These are phyloP conservation scores for Cystobasidiaceae sp. DNA, from an alignment of 1,284 basidiomycete species.

Conservation along the genomic window DNA sequence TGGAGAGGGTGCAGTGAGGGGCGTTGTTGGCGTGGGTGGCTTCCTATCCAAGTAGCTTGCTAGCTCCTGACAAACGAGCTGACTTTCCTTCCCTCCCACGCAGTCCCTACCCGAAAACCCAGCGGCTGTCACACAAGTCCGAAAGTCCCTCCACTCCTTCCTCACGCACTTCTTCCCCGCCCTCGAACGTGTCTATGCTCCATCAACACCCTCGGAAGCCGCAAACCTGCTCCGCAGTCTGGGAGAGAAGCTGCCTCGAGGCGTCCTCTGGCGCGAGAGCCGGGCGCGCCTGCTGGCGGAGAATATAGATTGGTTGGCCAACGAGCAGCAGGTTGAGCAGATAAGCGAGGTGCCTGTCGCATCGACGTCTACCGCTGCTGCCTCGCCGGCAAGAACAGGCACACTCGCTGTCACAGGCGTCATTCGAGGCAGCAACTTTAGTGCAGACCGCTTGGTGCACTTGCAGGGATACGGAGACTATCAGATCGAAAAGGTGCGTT, in stretches of 20 bases:
- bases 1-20: conserved; percentile 67
- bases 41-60: conserved; percentile 38
- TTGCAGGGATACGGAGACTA: conserved; percentile 86
- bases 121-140: conserved; percentile 39
- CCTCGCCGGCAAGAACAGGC: conserved; percentile 46
- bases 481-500: conserved; percentile 66
- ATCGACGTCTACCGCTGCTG: conserved; percentile 32
- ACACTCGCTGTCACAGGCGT: conserved; percentile 72
- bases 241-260: conserved; percentile 41
- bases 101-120: conserved; percentile 57
- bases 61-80: conserved; percentile 30
- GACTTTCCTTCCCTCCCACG: background rate
- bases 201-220: conserved; percentile 52
- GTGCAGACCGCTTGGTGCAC: conserved; percentile 81
- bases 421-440: conserved; percentile 71
- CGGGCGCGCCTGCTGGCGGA: conserved; percentile 77
- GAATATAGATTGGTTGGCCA: conserved; percentile 44
- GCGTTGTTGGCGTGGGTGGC: conserved; percentile 57
- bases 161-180: conserved; percentile 89
- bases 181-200: conserved; percentile 56
- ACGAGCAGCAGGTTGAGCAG: conserved; percentile 56
- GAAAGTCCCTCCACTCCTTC: conserved; percentile 85
- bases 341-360: conserved; percentile 36
- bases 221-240: conserved; percentile 59
- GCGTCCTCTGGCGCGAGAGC: conserved; percentile 64